Evolutionary conservation across 1,284 basidiomycete genomes (phyloP), one percentile per base, ranked within the genome.

Genomic region (Clitocybe nebularis): DNA sequence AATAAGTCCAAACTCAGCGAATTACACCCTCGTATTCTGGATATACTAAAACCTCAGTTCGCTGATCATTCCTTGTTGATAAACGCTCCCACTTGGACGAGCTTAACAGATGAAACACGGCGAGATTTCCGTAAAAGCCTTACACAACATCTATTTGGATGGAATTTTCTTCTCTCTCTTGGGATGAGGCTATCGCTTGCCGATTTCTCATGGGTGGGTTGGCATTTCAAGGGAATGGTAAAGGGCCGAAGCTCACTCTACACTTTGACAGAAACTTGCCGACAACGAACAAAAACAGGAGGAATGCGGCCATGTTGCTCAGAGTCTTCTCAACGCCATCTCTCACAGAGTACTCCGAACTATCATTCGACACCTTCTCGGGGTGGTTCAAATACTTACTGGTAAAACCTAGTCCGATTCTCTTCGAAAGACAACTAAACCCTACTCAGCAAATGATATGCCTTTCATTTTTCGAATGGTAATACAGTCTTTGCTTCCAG

Each of bases 191-290:
- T 85, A 41, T 68, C 72, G 6, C 53, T 85, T 19, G 74, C 81
- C 1, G 76, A 79, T 59, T 79, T 76, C 51, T 75, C 76, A 48
- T 80, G 82, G 78, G 84, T 86, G 44, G 33, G 76, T 62, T 28
- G 9, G 11, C 4, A n/a, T 38, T 9, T 35, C 24, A 16, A 23
- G 24, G 5, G 33, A 14, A 7, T 19, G 33, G 13, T 9, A n/a
- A n/a, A n/a, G n/a, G n/a, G n/a, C n/a, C n/a, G n/a, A n/a, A n/a
- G n/a, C 2, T 33, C 9, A 35, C 19, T 19, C 10, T 1, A 13
- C n/a, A n/a, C 34, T 16, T 14, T 17, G 16, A 16, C 44, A 77
- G 77, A 75, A 75, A 72, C 52, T 68, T 22, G 67, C 70, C 10
- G 58, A 60, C 17, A 67, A 60, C 29, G 59, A 65, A 23, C 51